Percentiles rank a stretch among this genome's conserved stretches.
Evolutionary conservation across 2,329 filamentous ascomycete genomes (phyloP).

Genomic region (Trichoderma sp.): DNA sequence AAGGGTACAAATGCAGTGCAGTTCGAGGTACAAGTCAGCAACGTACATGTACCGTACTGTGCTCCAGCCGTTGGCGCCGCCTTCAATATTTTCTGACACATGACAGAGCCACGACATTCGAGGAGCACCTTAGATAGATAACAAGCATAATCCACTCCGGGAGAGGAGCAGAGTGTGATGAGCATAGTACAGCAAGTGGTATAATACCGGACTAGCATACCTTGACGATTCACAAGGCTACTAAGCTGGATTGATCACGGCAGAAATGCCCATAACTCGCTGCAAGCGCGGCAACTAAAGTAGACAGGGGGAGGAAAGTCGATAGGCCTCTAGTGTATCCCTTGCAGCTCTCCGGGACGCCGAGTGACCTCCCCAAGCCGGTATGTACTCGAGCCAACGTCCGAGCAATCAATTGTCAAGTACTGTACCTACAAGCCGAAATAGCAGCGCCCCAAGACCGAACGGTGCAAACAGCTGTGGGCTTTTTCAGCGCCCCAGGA

Average conservation of each 20-base stretch:
- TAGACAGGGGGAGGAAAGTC: neutral
- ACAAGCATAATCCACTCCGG: neutral
- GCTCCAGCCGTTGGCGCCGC: neutral
- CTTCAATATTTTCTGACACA: neutral
- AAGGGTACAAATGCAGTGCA: neutral
- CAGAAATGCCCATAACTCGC: neutral
- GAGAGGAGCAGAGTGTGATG: neutral
- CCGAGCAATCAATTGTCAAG: neutral
- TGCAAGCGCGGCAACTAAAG: constrained; percentile 15
- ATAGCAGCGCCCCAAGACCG: neutral
- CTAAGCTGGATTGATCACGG: neutral
- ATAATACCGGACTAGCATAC: neutral
- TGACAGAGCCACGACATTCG: neutral
- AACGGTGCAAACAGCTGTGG: neutral
- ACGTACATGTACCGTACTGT: neutral
- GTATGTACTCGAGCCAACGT: neutral
- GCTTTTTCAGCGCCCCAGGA: neutral
- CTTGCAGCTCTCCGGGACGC: neutral
- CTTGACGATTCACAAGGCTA: neutral
- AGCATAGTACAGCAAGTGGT: neutral
- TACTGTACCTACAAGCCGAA: neutral
- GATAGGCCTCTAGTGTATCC: neutral
- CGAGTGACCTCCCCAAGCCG: neutral
- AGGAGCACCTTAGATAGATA: neutral
- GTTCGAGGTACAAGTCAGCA: neutral